Percentiles rank a stretch among this genome's conserved stretches.
These are phyloP conservation scores for Fraxinus latifolia DNA, from an alignment of 305 asterid species.

Conservation along the genomic window DNA sequence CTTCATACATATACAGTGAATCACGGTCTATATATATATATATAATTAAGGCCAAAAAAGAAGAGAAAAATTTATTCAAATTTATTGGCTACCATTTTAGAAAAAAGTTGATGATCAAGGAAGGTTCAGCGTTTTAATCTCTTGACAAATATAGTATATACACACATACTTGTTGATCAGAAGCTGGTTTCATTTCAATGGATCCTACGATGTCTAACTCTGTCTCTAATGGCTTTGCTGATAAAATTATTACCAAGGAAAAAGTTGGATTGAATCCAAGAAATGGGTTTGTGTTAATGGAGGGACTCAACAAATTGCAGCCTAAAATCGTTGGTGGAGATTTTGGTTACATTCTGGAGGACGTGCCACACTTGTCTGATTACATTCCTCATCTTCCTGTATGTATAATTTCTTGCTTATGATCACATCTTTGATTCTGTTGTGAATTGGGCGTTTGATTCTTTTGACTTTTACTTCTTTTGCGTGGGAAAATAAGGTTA, in stretches of 20 bases:
- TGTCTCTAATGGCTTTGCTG: slow-evolving; percentile 9
- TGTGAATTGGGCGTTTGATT: neutral
- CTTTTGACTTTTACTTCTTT: neutral
- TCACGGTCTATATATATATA: neutral
- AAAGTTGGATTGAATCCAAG: neutral
- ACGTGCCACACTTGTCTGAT: slow-evolving; percentile 85
- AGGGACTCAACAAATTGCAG: slow-evolving; percentile 30
- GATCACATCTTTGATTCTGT: neutral
- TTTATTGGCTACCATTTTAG: neutral
- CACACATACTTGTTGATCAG: neutral
- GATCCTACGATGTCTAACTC: slow-evolving; percentile 15
- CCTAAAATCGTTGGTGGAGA: slow-evolving; percentile 53
- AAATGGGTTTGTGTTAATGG: slow-evolving; percentile 33
- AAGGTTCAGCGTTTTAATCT: slow-evolving; percentile 12
- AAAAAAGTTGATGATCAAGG: slow-evolving; percentile 17
- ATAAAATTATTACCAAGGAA: neutral
- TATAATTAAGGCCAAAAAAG: neutral
- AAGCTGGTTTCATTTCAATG: slow-evolving; percentile 16
- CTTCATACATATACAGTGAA: neutral
- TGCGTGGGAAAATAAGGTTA: neutral
- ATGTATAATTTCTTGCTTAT: slow-evolving; percentile 7
- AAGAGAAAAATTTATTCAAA: slow-evolving; percentile 10
- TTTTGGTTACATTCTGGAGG: slow-evolving; percentile 64
- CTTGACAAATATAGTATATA: neutral
- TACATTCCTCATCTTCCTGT: slow-evolving; percentile 67